Percentiles rank a stretch among this genome's conserved stretches.
These are phyloP conservation scores for Candida xiaguanensis DNA, from an alignment of 805 yeast species.

Conservation along the genomic window DNA sequence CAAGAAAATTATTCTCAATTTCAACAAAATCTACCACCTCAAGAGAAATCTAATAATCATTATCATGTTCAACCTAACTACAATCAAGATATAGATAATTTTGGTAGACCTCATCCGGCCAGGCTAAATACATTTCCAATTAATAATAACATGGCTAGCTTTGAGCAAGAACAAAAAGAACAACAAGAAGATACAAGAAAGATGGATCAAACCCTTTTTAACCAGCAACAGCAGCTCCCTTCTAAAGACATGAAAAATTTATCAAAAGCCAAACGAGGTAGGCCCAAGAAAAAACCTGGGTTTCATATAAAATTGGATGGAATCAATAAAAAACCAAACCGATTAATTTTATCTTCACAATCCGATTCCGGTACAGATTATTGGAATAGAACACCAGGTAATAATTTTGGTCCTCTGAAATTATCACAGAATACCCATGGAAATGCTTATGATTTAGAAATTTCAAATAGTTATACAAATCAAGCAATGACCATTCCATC, in stretches of 20 bases:
- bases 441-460: conserved; percentile 7
- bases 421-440: conserved; percentile 2
- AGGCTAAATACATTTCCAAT: conserved; percentile 4
- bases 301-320: conserved; percentile 25
- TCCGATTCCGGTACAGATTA: conserved; percentile 17
- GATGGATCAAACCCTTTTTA: not conserved
- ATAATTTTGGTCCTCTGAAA: not conserved
- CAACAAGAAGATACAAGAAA: not conserved
- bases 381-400: conserved; percentile 8
- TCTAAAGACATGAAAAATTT: not conserved
- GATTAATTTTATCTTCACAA: conserved; percentile 15
- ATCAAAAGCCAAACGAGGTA: conserved; percentile 9
- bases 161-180: not conserved
- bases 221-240: not conserved
- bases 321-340: conserved; percentile 10
- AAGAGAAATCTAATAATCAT: not conserved
- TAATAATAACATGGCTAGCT: too few relatives aligned
- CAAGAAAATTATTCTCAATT: not conserved
- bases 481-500: conserved; percentile 5
- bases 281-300: conserved; percentile 20
- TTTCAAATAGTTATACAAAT: conserved; percentile 3
- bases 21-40: not conserved
- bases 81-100: not conserved
- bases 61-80: not conserved
- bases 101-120: not conserved